Evolutionary conservation across 257 asterid genomes (phyloP), one percentile per base, ranked within the genome.

Genomic region (Solanum sitiens): DNA sequence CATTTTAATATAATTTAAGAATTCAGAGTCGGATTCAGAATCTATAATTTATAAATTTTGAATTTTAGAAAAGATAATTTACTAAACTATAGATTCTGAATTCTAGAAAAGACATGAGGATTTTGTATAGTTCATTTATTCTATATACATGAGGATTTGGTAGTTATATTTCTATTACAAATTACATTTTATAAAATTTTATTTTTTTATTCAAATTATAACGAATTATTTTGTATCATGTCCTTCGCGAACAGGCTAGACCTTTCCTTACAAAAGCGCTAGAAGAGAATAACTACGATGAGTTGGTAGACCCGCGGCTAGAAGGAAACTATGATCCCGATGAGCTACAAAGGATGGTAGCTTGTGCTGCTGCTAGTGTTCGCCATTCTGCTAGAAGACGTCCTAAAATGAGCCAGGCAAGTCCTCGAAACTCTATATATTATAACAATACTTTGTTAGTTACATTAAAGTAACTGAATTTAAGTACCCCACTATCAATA

Each of bases 331-430:
- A 72, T 50, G 80, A 2, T 9, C 83, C 88, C 15, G 82, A 88
- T 10, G 99, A 96, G 92, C 70, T 96, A 86, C 89, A 94, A 84
- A 92, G 89, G 11, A 92, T 96, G 96, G 91, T 91, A 3, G 86
- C 96, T 0, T 93, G 98, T 79, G 98, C 96, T 6, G 94, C 96
- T 8, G 98, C 98, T 27, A 90, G 96, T 65, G 91, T 96, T 83
- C 99, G 98, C 11, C 98, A 96, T 91, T 96, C 99, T 1, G 97
- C 98, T 3, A 90, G 95, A 90, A 91, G 95, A 88, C 99, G 99
- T 44, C 98, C 99, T 7, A 95, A 89, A 87, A 96, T 96, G 99
- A 94, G 98, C 89, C 99, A 96, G 95, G 98, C 94, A 87, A 27
- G 40, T 44, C 11, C 11, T 30, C 35, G 0, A 25, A 44, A 79